Base-by-base conservation (phyloP, 2,329 filamentous ascomycete species). In the Aspergillus nomiae region DNA sequence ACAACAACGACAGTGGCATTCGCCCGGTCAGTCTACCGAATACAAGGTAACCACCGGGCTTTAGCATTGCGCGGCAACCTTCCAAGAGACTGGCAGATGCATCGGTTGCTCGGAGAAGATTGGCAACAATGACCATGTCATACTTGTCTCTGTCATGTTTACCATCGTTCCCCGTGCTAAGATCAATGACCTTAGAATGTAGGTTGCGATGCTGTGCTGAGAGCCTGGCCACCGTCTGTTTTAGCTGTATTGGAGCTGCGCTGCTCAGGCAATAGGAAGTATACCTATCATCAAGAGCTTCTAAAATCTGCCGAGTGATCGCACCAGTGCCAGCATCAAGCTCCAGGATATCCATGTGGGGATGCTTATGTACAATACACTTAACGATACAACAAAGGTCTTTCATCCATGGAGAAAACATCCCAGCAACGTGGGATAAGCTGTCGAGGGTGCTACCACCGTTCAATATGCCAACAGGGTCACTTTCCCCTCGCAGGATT, bases 121-220 rank as follows among this genome's bases (percentile, higher is more conserved):
- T 56, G n/a, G 53, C 53, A 14, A 34, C 53, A 26, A 56, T 21
- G 41, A 56, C 10, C 53, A 56, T 41, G n/a, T 56, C 53, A 56
- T 56, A 56, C 21, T 36, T 56, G 21, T 21, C 34, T 6, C 10
- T n/a, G 21, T 2, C 34, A 56, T n/a, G 9, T 38, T 56, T 2
- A 36, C 10, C 3, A 24, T 5, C 32, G 1, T 16, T 7, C 21
- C 3, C 2, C 21, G 11, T 41, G 12, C 34, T 56, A 32, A 56
- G 10, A 16, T 56, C 53, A 41, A 56, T 41, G 7, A n/a, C 19
- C 34, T 38, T 56, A n/a, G 21, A 21, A 21, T 11, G 3, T 38
- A 56, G 34, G 12, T 56, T 26, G 16, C n/a, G 53, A 21, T 56
- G 32, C 34, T 41, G 32, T 28, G 7, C 3, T 5, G 53, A 56